Evolutionary conservation across 306 rosid species (phyloP).

Genomic region (Sicyos edulis): DNA sequence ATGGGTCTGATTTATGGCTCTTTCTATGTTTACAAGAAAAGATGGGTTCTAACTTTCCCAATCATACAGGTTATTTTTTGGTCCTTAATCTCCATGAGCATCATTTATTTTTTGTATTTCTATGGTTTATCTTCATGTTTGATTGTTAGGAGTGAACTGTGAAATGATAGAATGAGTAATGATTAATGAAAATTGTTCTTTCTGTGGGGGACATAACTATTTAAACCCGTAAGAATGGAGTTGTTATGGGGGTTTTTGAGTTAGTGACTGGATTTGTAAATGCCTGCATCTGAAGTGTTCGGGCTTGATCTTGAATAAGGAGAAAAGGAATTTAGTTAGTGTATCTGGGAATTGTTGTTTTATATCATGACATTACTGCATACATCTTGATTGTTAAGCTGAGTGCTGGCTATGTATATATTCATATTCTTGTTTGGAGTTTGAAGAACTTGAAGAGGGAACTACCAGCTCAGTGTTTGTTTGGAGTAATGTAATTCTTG

Average conservation of each 20-base stretch:
- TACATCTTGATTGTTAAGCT: neutral
- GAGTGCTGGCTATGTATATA: neutral
- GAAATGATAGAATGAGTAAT: too few relatives aligned
- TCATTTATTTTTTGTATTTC: neutral
- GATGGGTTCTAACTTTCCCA: slow-evolving; percentile 83
- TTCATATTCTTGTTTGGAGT: neutral
- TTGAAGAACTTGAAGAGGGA: too few relatives aligned
- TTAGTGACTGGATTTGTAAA: neutral
- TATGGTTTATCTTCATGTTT: too few relatives aligned
- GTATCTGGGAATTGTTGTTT: neutral
- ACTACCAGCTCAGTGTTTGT: neutral
- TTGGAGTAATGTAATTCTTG: neutral
- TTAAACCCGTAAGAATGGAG: too few relatives aligned
- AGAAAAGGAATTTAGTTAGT: neutral
- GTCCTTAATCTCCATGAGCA: too few relatives aligned
- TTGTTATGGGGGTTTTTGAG: neutral
- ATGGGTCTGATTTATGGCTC: slow-evolving; percentile 58
- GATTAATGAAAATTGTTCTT: too few relatives aligned
- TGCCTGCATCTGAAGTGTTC: neutral
- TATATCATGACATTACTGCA: neutral
- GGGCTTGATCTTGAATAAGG: neutral
- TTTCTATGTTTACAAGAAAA: slow-evolving; percentile 52
- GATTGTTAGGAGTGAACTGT: too few relatives aligned
- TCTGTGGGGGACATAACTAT: too few relatives aligned
- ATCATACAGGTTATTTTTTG: too few relatives aligned